phyloP scores from a whole-genome alignment of 129 eudicot species.

The carrot (Daucus carota) region DH1_v3.0 NC_030384.2:48026501-48027000 shows the following conservation, averaged over 20 bases:
- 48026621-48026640: background rate
- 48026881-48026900: background rate
- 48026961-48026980: slow-evolving; percentile 95
- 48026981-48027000: slow-evolving; percentile 70
- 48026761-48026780: background rate
- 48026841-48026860: background rate
- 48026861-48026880: background rate
- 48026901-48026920: background rate
- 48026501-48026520: background rate
- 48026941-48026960: slow-evolving; percentile 74
- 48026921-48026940: background rate
- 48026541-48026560: background rate
- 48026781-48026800: background rate
- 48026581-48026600: background rate
- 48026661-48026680: background rate
- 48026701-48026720: background rate
- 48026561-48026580: background rate
- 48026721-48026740: background rate
- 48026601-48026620: background rate
- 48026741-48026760: background rate
- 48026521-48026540: background rate
- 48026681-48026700: background rate
- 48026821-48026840: background rate
- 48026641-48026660: background rate
- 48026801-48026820: background rate